phyloP scores from a whole-genome alignment of 176 grass and related monocot genomes.

The Raddia distichophylla region DNA sequence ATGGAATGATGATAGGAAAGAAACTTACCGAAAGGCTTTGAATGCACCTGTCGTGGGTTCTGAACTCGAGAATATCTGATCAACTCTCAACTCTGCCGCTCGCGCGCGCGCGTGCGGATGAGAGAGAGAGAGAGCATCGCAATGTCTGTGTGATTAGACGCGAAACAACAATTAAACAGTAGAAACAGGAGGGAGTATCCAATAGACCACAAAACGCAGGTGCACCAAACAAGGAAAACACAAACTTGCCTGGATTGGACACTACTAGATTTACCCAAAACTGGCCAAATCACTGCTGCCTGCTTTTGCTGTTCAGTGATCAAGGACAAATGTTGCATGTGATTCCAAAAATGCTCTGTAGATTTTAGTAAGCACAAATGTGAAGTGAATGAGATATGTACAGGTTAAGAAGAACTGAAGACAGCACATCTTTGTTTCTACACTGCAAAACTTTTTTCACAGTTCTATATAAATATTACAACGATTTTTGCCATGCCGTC shows the following conservation, averaged over 20 bases:
- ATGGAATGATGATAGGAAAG: not conserved
- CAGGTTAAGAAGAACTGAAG: slow-evolving; percentile 32
- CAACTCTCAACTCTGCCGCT: too few relatives aligned
- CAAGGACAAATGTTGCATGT: not conserved
- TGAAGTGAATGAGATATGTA: slow-evolving; percentile 17
- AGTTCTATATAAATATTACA: slow-evolving; percentile 23
- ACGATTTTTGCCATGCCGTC: slow-evolving; percentile 20
- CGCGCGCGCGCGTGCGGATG: not conserved
- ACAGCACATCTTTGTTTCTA: slow-evolving; percentile 7
- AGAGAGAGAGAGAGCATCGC: not conserved
- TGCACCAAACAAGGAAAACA: not conserved
- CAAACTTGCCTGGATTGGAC: slow-evolving; percentile 11
- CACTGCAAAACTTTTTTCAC: slow-evolving; percentile 27
- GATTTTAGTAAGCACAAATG: slow-evolving; percentile 23
- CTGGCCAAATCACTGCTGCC: not conserved
- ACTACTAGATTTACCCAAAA: not conserved
- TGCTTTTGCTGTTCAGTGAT: not conserved
- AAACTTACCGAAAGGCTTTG: slow-evolving; percentile 8
- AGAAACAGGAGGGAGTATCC: not conserved
- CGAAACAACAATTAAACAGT: not conserved
- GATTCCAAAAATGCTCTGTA: not conserved
- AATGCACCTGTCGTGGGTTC: not conserved
- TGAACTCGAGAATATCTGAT: not conserved
- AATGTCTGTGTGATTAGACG: not conserved
- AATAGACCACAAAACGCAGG: not conserved